Percentiles rank a stretch among this genome's conserved stretches.
Evolutionary conservation across 164 flowering plant genomes (phyloP).

Genomic region (Stephania yunnanensis): DNA sequence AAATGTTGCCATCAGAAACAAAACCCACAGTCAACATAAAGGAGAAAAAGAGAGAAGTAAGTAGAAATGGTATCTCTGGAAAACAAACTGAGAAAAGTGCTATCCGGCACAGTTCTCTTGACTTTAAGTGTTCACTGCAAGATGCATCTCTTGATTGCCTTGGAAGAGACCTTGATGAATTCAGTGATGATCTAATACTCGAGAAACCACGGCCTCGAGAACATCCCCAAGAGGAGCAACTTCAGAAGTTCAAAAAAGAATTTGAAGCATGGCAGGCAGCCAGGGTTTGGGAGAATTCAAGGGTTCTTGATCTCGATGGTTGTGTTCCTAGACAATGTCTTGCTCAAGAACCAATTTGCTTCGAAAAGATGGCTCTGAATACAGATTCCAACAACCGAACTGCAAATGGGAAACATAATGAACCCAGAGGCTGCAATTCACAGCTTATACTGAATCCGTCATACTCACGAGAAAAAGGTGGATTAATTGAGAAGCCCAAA

Average conservation of each 20-base stretch:
- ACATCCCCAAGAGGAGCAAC: conserved; percentile 96
- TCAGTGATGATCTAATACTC: conserved; percentile 19
- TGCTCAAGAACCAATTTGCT: conserved; percentile 50
- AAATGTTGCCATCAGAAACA: conserved; percentile 47
- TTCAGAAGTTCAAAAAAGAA: conserved; percentile 92
- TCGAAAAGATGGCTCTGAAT: conserved; percentile 40
- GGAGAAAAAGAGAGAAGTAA: conserved; percentile 30
- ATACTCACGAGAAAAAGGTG: conserved; percentile 18
- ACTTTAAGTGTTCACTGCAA: conserved; percentile 29
- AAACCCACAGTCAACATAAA: conserved; percentile 26
- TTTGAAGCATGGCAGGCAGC: conserved; percentile 96
- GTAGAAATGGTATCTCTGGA: conserved; percentile 20
- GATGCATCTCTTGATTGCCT: conserved; percentile 16
- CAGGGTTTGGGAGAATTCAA: conserved; percentile 60
- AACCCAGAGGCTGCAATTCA: conserved; percentile 12
- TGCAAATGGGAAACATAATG: conserved; percentile 24
- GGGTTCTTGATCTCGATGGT: conserved; percentile 32
- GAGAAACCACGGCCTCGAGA: conserved; percentile 53
- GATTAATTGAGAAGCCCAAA: conserved; percentile 23
- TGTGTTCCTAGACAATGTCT: conserved; percentile 33
- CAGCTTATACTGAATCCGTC: conserved; percentile 12
- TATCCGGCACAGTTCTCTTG: conserved; percentile 23
- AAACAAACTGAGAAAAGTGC: conserved; percentile 24
- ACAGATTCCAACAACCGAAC: conserved; percentile 21
- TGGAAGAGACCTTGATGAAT: conserved; percentile 23